Base-by-base conservation (phyloP, 352 stramenopile species). In the Phytopythium vexans region DNA sequence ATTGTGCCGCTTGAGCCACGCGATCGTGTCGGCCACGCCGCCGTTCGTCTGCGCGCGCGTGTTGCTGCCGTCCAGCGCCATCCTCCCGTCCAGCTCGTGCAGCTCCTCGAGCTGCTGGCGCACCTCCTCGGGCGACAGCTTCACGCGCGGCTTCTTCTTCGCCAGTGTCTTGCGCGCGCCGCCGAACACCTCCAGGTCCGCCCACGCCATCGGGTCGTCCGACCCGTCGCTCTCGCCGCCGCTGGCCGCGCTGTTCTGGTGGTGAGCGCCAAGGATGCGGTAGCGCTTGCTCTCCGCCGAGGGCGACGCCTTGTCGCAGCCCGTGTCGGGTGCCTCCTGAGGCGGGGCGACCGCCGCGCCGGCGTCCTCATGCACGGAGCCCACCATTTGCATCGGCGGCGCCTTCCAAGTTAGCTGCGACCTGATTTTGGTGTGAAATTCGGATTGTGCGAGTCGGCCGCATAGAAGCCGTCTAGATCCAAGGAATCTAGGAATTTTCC, bases 1-100 rank as follows among this genome's bases (percentile, higher is more conserved):
- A 49, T 77, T 68, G 52, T 88, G 74, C 49, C 77, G 70, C 57
- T 88, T 81, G 10, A 91, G 72, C 81, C 80, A 90, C 43, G 64
- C 65, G 47, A 90, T 82, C 50, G 80, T 90, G 41, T 88, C 68
- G 21, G 78, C 53, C 53, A 90, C 54, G 37, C 72, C 74, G 36
- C 36, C 35, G 35, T 37, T n/a, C 48, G 34, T 31, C 16, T 42
- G 16, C 6, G 3, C 9, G 14, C 14, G 14, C n/a, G 32, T 6
- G 12, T 31, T 12, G 10, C 6, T 10, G 6, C 34, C 39, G 16
- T 14, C 31, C 15, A 58, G 47, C 3, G 27, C n/a, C 58, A 61
- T 58, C 12, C 43, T 41, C 15, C 40, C 53, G 16, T 62, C 58
- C 5, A 66, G 50, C 47, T 61, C 53, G 6, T 57, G 34, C 3